Percentiles rank a stretch among this genome's conserved stretches.
These are phyloP conservation scores for Phoenix dactylifera DNA, from an alignment of 176 grass and related monocot genomes.

Conservation along the genomic window DNA sequence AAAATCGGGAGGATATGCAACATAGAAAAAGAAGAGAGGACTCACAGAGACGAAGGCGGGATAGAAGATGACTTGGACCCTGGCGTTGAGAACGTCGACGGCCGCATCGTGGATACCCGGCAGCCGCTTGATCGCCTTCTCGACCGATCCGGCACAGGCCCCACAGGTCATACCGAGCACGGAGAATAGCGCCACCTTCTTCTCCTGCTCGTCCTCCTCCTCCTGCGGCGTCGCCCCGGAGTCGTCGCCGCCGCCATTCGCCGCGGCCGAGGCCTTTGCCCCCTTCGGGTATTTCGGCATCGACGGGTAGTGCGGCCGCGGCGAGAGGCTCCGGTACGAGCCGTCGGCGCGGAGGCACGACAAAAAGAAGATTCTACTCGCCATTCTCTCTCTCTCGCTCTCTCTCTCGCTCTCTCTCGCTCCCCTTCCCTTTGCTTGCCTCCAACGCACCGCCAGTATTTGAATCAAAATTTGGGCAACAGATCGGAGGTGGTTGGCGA, in stretches of 20 bases:
- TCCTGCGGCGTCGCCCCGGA: conserved; percentile 27
- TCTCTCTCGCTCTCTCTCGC: no score
- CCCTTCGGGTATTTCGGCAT: conserved; percentile 7
- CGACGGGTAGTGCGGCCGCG: conserved; percentile 16
- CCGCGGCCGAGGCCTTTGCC: not conserved
- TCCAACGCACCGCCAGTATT: no score
- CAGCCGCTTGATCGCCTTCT: conserved; percentile 93
- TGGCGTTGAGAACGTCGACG: conserved; percentile 70
- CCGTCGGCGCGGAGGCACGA: not conserved
- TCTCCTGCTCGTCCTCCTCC: conserved; percentile 26
- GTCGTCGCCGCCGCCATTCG: conserved; percentile 17
- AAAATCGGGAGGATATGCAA: not conserved
- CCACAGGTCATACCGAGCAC: conserved; percentile 84
- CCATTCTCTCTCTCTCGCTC: not conserved
- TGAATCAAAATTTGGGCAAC: no score
- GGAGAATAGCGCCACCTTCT: conserved; percentile 42
- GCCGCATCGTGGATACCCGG: conserved; percentile 79
- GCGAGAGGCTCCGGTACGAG: conserved; percentile 1
- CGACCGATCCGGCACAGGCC: conserved; percentile 78
- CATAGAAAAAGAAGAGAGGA: not conserved
- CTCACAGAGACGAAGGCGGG: conserved; percentile 77
- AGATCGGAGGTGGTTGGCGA: no score
- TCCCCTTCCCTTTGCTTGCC: no score
- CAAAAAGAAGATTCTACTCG: conserved; percentile 8
- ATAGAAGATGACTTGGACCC: conserved; percentile 73